Evolutionary conservation across 768 basidiomycete genomes (phyloP).

Genomic region (Cyclocybe cylindracea): DNA sequence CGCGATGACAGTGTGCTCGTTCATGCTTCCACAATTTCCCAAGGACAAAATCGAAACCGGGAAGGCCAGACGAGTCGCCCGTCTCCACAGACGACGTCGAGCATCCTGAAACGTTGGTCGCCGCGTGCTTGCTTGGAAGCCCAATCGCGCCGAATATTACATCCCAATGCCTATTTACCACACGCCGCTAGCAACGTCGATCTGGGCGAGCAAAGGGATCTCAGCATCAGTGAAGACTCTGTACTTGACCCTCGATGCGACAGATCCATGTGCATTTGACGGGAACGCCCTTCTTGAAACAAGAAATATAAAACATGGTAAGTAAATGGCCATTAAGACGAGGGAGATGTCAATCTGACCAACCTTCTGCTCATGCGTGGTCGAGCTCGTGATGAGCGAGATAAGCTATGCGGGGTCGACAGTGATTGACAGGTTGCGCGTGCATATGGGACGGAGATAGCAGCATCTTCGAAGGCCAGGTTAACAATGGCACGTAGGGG

Average conservation of each 20-base stretch:
- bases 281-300: conserved; percentile 35
- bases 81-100: conserved; percentile 17
- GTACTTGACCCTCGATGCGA: conserved; percentile 37
- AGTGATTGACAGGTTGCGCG: conserved; percentile 36
- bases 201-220: conserved; percentile 31
- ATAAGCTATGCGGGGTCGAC: conserved; percentile 27
- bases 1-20: conserved; percentile 19
- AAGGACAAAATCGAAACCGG: conserved; percentile 30
- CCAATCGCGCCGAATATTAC: conserved; percentile 29
- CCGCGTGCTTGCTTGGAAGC: conserved; percentile 30
- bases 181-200: conserved; percentile 39
- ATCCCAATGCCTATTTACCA: conserved; percentile 21
- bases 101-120: conserved; percentile 34
- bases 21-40: conserved; percentile 26
- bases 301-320: conserved; percentile 6
- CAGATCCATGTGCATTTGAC: conserved; percentile 47
- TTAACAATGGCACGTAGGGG: too few species aligned
- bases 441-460: conserved; percentile 28
- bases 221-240: conserved; percentile 37
- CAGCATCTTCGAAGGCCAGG: too few species aligned
- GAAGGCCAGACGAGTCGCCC: conserved; percentile 24
- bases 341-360: conserved; percentile 29
- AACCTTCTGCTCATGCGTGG: conserved; percentile 35
- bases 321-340: neutral
- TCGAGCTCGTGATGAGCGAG: conserved; percentile 26